These are phyloP conservation scores for Chamaecrista fasciculata DNA, from an alignment of 306 rosid genomes.

Conservation along the genomic window DNA sequence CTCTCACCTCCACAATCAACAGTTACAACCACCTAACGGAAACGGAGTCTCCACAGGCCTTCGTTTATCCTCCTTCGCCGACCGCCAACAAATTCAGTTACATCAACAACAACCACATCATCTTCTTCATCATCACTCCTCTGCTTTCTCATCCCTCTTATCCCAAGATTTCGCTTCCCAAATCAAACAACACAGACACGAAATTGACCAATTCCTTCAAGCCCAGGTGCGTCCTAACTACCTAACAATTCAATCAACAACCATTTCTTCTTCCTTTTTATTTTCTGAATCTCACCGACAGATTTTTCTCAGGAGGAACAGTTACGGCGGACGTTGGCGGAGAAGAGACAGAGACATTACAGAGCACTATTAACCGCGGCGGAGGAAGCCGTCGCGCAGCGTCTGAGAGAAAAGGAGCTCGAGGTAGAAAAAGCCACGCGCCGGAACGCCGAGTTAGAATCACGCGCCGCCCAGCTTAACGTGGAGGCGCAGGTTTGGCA, in stretches of 20 bases:
- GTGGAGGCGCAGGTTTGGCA: constrained; percentile 85
- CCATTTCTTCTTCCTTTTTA: neutral
- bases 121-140: constrained; percentile 41
- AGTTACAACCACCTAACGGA: too few species aligned
- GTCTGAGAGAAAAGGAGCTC: constrained; percentile 59
- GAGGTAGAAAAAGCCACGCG: constrained; percentile 77
- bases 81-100: constrained; percentile 51
- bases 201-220: constrained; percentile 70
- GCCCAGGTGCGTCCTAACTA: too few species aligned
- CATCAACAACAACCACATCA: constrained; percentile 35
- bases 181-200: constrained; percentile 67
- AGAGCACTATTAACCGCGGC: constrained; percentile 54
- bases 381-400: constrained; percentile 59
- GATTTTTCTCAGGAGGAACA: constrained; percentile 83
- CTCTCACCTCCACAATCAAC: constrained; percentile 73
- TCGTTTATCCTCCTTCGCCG: constrained; percentile 64
- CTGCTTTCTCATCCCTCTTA: constrained; percentile 45
- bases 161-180: constrained; percentile 57
- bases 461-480: constrained; percentile 76
- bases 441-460: constrained; percentile 69
- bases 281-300: too few species aligned
- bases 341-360: constrained; percentile 70
- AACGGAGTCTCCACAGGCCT: constrained; percentile 92
- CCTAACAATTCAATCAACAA: too few species aligned
- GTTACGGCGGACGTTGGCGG: constrained; percentile 68